phyloP scores from a whole-genome alignment of 768 basidiomycete genomes.

The Trametes gibbosa region DNA sequence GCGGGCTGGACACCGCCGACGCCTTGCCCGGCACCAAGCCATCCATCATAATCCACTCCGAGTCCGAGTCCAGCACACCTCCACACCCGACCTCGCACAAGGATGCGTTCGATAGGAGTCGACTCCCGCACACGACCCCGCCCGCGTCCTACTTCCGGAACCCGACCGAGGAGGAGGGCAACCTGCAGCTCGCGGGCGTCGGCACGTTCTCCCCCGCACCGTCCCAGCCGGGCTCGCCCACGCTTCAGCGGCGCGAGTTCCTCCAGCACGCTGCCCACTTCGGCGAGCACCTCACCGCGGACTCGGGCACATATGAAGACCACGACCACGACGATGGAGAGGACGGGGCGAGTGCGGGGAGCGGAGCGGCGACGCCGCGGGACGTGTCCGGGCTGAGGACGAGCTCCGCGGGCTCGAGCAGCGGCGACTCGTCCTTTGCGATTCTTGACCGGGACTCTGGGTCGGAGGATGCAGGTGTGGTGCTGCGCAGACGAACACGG shows the following conservation, averaged over 20 bases:
- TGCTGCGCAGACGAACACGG: slow-evolving; percentile 22
- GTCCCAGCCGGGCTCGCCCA: slow-evolving; percentile 66
- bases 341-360: not conserved
- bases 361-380: slow-evolving; percentile 10
- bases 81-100: not conserved
- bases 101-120: not conserved
- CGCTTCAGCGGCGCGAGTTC: slow-evolving; percentile 31
- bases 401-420: slow-evolving; percentile 18
- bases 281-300: slow-evolving; percentile 2
- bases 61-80: slow-evolving; percentile 6
- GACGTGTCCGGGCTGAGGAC: slow-evolving; percentile 13
- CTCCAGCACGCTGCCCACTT: slow-evolving; percentile 12
- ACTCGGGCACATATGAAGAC: not conserved
- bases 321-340: too few relatives aligned
- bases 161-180: slow-evolving; percentile 31
- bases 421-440: slow-evolving; percentile 25
- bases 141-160: slow-evolving; percentile 19
- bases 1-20: slow-evolving; percentile 9
- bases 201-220: slow-evolving; percentile 71
- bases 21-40: slow-evolving; percentile 7
- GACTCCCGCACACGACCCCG: slow-evolving; percentile 6
- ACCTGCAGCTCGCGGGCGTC: slow-evolving; percentile 61
- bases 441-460: slow-evolving; percentile 26
- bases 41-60: slow-evolving; percentile 11
- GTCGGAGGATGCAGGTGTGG: slow-evolving; percentile 24